Evolutionary conservation across 495 filamentous ascomycete species (phyloP).

Genomic region (Lophium mytilinum): DNA sequence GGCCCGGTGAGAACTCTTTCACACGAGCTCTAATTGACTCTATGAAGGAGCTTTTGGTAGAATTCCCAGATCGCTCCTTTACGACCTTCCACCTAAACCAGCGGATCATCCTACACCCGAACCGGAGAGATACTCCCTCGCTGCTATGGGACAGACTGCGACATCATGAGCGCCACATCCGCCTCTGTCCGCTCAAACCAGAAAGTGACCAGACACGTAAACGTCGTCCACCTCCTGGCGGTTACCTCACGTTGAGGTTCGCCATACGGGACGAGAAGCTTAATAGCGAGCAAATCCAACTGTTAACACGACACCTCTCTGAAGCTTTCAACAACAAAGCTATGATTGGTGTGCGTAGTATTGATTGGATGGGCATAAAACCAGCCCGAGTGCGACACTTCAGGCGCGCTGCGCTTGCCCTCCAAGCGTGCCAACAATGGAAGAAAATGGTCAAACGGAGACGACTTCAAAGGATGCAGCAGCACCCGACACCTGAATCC

Average conservation of each 20-base stretch:
- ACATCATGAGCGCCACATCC: conserved; percentile 6
- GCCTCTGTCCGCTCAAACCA: conserved; percentile 7
- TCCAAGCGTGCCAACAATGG: not conserved
- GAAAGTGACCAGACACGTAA: not conserved
- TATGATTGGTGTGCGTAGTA: conserved; percentile 6
- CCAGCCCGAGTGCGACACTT: not conserved
- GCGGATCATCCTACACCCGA: conserved; percentile 8
- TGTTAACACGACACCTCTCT: conserved; percentile 1
- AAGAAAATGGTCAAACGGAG: not conserved
- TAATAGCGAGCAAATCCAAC: conserved; percentile 9
- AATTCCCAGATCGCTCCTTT: conserved; percentile 4
- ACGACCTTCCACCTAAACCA: conserved; percentile 7
- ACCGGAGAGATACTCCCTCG: not conserved
- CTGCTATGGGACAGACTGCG: conserved; percentile 10
- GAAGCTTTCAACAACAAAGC: conserved; percentile 6
- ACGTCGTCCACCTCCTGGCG: conserved; percentile 2
- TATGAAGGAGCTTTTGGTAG: conserved; percentile 7
- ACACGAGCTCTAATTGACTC: conserved; percentile 15
- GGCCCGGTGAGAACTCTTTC: conserved; percentile 18
- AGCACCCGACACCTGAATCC: not conserved
- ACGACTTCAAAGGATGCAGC: not conserved
- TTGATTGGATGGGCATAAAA: conserved; percentile 12
- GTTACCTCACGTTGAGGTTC: conserved; percentile 10
- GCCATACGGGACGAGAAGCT: conserved; percentile 9
- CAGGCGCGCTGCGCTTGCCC: not conserved